Evolutionary conservation across 164 flowering plant species (phyloP), one percentile per base, ranked within the genome.

Genomic region (Vitis labrusca): DNA sequence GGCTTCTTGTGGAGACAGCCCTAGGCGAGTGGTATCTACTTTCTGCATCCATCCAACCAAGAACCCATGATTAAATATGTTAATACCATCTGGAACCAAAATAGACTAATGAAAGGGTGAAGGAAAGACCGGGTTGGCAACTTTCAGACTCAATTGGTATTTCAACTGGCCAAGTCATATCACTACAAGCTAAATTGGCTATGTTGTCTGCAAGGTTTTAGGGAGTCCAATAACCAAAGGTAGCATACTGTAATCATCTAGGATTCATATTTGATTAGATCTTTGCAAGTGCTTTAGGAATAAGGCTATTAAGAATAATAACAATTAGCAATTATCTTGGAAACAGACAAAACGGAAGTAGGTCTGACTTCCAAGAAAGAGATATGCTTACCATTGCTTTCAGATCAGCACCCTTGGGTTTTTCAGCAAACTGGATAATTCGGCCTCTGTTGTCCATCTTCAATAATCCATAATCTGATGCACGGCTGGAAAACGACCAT

Each of bases 381-480:
- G 10, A 64, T 59, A 14, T 17, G 16, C 81, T 74, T 78, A 95
- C 99, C 99, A 95, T 95, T 69, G 88, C 79, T 75, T 78, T 83
- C 73, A 91, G 82, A 73, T 79, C 81, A 50, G 61, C 71, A 13
- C 93, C 98, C 80, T 76, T 89, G 2, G 97, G 98, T 72, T 95
- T 95, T 74, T 95, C 98, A 59, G 80, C 60, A 80, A 95, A 93
- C 9, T 88, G 84, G 53, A 63, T 56, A 17, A 95, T 68, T n/a
- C 78, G 81, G 32, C 98, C 99, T 61, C 78, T 77, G 61, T 80
- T 73, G 65, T 92, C 91, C 49, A 90, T 85, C 79, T 91, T 92
- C 89, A 95, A 82, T 75, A 92, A 70, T 61, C 99, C 99, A 82
- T 69, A 92, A 67, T 93, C 97, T 11, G 96, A 89, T 44, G 94